phyloP scores from a whole-genome alignment of 2,329 filamentous ascomycete species.

The Fusarium concolor region DNA sequence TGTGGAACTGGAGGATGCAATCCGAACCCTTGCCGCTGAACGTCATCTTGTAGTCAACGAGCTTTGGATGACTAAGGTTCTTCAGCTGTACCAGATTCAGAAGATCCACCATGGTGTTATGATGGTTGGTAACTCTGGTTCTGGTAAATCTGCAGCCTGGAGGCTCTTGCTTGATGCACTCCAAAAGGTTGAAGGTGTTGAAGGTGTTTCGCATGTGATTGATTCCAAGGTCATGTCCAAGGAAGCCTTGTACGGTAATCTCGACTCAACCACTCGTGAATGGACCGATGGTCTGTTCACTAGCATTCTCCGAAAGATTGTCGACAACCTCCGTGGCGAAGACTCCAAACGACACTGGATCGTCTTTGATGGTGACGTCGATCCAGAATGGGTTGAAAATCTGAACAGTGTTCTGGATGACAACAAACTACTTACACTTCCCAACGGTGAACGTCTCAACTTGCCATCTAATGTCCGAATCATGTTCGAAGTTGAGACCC shows the following conservation, averaged over 20 bases:
- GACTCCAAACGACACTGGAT: constrained; percentile 99
- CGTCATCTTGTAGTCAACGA: constrained; percentile 91
- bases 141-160: constrained; percentile 97
- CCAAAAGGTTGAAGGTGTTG: constrained; percentile 88
- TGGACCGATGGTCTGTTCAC: constrained; percentile 99
- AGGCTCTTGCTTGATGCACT: constrained; percentile 90
- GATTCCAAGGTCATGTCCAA: constrained; percentile 99
- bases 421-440: constrained; percentile 96
- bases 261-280: constrained; percentile 96
- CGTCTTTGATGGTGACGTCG: constrained; percentile 98
- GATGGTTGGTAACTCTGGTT: constrained; percentile 99
- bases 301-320: constrained; percentile 96
- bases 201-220: constrained; percentile 97
- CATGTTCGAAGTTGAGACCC: constrained; percentile 99
- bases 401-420: constrained; percentile 99
- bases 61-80: constrained; percentile 95
- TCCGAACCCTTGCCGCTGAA: constrained; percentile 84
- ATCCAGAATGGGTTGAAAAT: constrained; percentile 99
- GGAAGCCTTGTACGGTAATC: constrained; percentile 92
- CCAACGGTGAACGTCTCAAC: constrained; percentile 97
- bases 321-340: constrained; percentile 97
- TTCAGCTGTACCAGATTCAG: constrained; percentile 98
- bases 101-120: constrained; percentile 99
- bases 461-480: constrained; percentile 95
- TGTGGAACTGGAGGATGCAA: constrained; percentile 80